Base-by-base conservation (phyloP, 1,284 basidiomycete genomes). In the Ustilago curta region DNA sequence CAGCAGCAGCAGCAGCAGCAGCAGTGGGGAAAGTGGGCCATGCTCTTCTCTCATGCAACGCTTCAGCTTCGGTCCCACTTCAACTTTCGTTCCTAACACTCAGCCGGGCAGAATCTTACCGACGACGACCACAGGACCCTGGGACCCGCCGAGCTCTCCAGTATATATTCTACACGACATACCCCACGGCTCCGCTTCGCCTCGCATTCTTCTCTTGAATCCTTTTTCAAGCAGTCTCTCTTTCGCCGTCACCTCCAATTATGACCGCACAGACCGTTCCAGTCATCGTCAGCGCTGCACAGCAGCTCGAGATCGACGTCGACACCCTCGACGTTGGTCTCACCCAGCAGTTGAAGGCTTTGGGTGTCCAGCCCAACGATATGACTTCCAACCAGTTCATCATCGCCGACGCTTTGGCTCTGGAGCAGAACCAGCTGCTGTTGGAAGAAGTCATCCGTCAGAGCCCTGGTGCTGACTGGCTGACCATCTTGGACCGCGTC, bases 331-430 rank as follows among this genome's bases (percentile, higher is more conserved):
- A 31, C 29, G 63, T 71, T 40, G 62, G 62, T 51, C 69, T 71
- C 55, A 62, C 69, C 1, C 69, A 62, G 53, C 69, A 71, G 35
- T 59, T 71, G 29, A 40, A 44, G 23, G 29, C 62, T 32, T 55
- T 71, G 19, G 62, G 69, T n/a, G 55, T 71, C 8, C 62, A 71
- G 48, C 62, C 69, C 23, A 66, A 65, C 35, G 69, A 71, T 51
- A 71, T 71, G 69, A 71, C 69, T 11, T 71, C 69, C 40, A 71
- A 71, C 55, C 69, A 71, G 55, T 71, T 71, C 37, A 66, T 71
- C 59, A 59, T 71, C 12, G 63, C 62, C n/a, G 62, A 71, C 16
- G 69, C 63, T 3, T 63, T 71, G 4, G 59, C 58, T 6, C 27
- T 65, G 21, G 21, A 40, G 11, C 21, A 49, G 19, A 71, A 58